phyloP scores from a whole-genome alignment of 805 yeast species.

The Candida krabiensis region DNA sequence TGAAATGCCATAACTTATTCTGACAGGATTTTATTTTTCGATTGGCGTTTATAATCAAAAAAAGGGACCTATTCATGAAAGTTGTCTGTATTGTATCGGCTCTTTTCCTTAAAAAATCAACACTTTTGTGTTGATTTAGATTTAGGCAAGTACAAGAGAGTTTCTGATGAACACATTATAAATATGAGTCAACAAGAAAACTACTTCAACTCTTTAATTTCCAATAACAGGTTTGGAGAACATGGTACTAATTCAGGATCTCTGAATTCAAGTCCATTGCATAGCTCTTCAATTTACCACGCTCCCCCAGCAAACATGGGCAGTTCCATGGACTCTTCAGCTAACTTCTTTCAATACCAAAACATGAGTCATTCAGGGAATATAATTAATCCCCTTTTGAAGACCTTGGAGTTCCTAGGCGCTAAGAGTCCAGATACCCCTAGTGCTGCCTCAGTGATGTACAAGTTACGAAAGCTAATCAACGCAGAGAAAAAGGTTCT shows the following conservation, averaged over 20 bases:
- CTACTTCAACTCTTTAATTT: conserved; percentile 17
- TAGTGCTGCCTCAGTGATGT: conserved; percentile 32
- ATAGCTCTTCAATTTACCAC: conserved; percentile 21
- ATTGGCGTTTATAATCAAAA: conserved; percentile 2
- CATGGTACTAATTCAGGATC: conserved; percentile 15
- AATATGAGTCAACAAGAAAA: conserved; percentile 16
- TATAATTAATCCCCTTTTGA: conserved; percentile 23
- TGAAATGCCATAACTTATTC: conserved; percentile 1
- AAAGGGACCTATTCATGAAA: conserved; percentile 1
- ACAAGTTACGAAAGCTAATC: conserved; percentile 36
- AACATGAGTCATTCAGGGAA: conserved; percentile 17
- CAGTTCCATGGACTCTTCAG: conserved; percentile 15
- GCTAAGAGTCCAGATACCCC: conserved; percentile 27
- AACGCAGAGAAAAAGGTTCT: conserved; percentile 39
- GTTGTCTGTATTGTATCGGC: too few species aligned
- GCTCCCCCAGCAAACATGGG: conserved; percentile 16
- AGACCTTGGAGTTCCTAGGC: conserved; percentile 26
- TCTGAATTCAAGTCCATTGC: conserved; percentile 22
- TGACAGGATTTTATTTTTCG: conserved; percentile 2
- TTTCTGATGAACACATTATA: background rate
- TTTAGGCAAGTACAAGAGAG: too few species aligned
- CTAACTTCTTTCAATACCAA: conserved; percentile 23
- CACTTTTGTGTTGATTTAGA: too few species aligned
- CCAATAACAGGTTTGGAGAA: conserved; percentile 14
- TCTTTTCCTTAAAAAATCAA: too few species aligned